Conservation (phyloP, 2,329 filamentous ascomycete species). For the Diaporthe australafricana region DNA sequence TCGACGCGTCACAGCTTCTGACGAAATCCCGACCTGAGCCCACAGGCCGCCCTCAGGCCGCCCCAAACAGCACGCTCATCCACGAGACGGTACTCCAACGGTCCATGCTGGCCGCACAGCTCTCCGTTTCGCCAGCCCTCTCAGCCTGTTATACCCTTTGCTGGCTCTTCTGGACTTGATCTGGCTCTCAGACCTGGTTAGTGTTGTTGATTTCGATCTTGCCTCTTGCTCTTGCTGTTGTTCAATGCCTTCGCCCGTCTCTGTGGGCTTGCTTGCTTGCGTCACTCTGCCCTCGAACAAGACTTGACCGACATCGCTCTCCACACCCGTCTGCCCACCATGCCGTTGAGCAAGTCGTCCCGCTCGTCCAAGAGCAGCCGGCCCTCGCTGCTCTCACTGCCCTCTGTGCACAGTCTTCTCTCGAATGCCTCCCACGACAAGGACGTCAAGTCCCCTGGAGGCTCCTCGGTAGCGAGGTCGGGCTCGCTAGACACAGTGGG, state of each 20-base stretch:
- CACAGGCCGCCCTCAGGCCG: constrained; percentile 23
- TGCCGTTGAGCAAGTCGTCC: constrained; percentile 39
- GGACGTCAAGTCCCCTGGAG: constrained; percentile 26
- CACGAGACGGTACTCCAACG: constrained; percentile 24
- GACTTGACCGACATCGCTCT: constrained; percentile 14
- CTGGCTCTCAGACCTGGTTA: constrained; percentile 5
- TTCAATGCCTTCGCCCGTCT: constrained; percentile 9
- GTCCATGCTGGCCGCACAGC: constrained; percentile 3
- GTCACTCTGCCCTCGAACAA: constrained; percentile 8
- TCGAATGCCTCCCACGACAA: constrained; percentile 28
- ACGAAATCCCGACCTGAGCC: constrained; percentile 25
- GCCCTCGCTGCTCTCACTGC: constrained; percentile 34
- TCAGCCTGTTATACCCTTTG: constrained; percentile 24
- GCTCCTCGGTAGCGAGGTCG: constrained; percentile 21
- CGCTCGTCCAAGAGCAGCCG: constrained; percentile 36
- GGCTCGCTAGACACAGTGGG: constrained; percentile 10
- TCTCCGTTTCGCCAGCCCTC: constrained; percentile 21
- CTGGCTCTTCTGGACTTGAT: constrained; percentile 14
- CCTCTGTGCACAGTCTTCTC: constrained; percentile 34
- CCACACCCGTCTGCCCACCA: constrained; percentile 30
- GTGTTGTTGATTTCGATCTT: not conserved
- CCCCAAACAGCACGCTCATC: not conserved
- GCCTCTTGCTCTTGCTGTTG: not conserved
- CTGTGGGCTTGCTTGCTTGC: not conserved
- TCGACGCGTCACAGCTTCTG: constrained; percentile 27